Evolutionary conservation across 2,329 filamentous ascomycete species (phyloP).

Genomic region (Westerdykella aurantiaca): DNA sequence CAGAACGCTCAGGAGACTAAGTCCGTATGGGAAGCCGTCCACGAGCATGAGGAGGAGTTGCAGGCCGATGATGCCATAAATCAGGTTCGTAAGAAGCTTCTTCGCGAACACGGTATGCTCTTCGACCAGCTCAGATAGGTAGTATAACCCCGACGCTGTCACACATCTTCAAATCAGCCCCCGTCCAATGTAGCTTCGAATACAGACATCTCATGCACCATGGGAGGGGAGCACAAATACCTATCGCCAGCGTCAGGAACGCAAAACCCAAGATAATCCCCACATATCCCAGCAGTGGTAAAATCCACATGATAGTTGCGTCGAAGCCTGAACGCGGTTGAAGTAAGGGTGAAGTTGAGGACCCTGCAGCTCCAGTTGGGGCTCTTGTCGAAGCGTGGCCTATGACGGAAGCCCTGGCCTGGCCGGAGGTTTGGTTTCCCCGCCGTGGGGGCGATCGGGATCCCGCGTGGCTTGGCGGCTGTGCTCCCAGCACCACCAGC

Average conservation of each 20-base stretch:
- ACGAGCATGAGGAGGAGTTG: constrained; percentile 71
- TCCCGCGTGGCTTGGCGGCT: constrained; percentile 1
- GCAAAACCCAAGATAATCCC: constrained; percentile 84
- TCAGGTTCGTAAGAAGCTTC: constrained; percentile 75
- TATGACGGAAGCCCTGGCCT: background rate
- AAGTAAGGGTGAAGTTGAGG: constrained; percentile 6
- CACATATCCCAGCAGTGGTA: constrained; percentile 84
- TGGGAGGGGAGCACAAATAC: constrained; percentile 39
- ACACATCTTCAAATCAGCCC: background rate
- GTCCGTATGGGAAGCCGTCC: constrained; percentile 75
- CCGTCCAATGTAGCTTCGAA: constrained; percentile 3
- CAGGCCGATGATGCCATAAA: constrained; percentile 71
- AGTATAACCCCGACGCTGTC: constrained; percentile 91
- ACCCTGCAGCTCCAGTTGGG: background rate
- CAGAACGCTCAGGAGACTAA: constrained; percentile 68
- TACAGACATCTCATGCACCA: background rate
- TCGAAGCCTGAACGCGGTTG: constrained; percentile 1
- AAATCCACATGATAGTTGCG: constrained; percentile 75
- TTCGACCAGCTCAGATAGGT: constrained; percentile 95
- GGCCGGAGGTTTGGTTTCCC: constrained; percentile 1
- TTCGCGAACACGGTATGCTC: constrained; percentile 94
- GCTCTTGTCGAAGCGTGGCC: constrained; percentile 1
- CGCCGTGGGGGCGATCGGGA: constrained; percentile 1
- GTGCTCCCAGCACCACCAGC: background rate
- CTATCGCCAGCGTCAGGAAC: constrained; percentile 91